Evolutionary conservation across 1,284 basidiomycete genomes (phyloP).

Genomic region (Mycena citricolor): DNA sequence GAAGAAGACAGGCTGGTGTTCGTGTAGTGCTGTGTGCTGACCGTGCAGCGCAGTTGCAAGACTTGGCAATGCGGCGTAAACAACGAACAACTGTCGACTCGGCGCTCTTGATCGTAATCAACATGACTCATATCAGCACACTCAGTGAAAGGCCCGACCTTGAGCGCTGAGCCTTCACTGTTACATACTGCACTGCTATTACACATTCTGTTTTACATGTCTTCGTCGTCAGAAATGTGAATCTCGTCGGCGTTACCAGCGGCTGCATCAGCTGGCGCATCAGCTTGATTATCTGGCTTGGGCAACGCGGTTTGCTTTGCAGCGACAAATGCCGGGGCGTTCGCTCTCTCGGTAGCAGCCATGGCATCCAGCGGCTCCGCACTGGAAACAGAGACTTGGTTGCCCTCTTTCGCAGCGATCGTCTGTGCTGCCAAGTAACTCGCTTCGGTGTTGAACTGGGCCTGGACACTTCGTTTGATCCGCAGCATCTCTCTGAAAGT

Average conservation of each 20-base stretch:
- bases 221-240: constrained; percentile 81
- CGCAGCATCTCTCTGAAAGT: constrained; percentile 99
- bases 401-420: constrained; percentile 63
- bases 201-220: no score
- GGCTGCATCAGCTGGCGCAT: constrained; percentile 31
- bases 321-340: constrained; percentile 65
- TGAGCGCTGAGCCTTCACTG: no score
- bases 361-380: constrained; percentile 60
- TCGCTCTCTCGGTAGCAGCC: constrained; percentile 63
- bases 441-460: constrained; percentile 96
- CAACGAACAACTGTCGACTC: no score
- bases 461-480: constrained; percentile 97
- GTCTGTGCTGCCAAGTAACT: constrained; percentile 87
- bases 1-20: no score
- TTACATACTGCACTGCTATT: no score
- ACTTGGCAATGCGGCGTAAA: no score
- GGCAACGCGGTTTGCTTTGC: constrained; percentile 48
- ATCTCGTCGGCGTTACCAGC: constrained; percentile 74
- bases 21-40: no score
- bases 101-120: no score
- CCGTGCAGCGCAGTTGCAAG: no score
- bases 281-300: constrained; percentile 31
- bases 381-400: constrained; percentile 49
- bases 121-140: no score
- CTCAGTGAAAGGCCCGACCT: no score